phyloP scores from a whole-genome alignment of 2,329 filamentous ascomycete species.

The Stemphylium lycopersici region DNA sequence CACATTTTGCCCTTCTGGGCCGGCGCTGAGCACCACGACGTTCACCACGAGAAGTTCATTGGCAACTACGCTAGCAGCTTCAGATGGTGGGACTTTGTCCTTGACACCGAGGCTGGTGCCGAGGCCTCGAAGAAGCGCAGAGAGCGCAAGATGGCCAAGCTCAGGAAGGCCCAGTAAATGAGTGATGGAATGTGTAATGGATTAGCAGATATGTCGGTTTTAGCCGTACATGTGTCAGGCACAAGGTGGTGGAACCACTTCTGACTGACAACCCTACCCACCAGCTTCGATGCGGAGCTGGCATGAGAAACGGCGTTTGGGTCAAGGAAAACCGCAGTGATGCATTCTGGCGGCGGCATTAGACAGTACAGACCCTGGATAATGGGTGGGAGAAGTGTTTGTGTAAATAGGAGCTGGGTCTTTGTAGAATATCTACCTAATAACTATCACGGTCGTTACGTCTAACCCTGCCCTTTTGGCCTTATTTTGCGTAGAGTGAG shows the following conservation, averaged over 20 bases:
- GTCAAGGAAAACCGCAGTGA: constrained; percentile 18
- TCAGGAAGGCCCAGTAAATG: constrained; percentile 58
- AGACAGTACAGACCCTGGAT: constrained; percentile 24
- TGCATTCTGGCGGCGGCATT: constrained; percentile 21
- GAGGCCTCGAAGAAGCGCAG: constrained; percentile 85
- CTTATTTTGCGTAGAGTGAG: neutral
- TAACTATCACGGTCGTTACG: constrained; percentile 37
- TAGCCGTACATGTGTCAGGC: constrained; percentile 6
- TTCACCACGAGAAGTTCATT: constrained; percentile 98
- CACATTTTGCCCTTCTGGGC: constrained; percentile 98
- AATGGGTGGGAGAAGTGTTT: constrained; percentile 34
- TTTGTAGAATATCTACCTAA: constrained; percentile 36
- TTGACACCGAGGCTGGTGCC: constrained; percentile 91
- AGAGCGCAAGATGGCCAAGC: constrained; percentile 72
- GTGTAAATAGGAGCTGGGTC: constrained; percentile 26
- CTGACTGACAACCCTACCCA: neutral
- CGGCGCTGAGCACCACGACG: constrained; percentile 93
- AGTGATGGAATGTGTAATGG: neutral
- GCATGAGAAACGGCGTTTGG: constrained; percentile 31
- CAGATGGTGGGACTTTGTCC: constrained; percentile 95
- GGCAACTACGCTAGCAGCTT: constrained; percentile 98
- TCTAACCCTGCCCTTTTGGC: neutral
- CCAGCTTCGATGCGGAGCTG: constrained; percentile 16
- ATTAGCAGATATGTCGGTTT: constrained; percentile 15
- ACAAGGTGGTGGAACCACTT: constrained; percentile 5